Conservation (phyloP, 1,284 basidiomycete genomes). For the Phellinidium pouzarii region DNA sequence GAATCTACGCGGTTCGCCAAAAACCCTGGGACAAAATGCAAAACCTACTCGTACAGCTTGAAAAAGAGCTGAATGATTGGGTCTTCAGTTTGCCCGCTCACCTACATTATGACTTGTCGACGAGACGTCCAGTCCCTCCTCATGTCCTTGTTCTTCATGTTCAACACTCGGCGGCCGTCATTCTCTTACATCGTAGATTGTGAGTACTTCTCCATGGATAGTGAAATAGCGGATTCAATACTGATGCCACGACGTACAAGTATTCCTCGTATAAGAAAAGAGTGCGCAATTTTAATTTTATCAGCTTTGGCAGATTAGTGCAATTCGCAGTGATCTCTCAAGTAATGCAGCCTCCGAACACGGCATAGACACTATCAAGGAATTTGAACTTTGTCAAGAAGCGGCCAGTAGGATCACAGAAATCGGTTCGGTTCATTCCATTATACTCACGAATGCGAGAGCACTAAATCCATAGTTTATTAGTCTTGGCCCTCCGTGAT, state of each 20-base stretch:
- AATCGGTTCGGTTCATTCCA: conserved; percentile 40
- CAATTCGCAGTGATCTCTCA: background rate
- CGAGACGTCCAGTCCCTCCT: conserved; percentile 44
- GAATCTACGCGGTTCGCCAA: conserved; percentile 67
- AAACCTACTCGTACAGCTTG: conserved; percentile 46
- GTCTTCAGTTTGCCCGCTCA: conserved; percentile 62
- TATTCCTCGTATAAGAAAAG: conserved; percentile 12
- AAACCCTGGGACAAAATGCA: conserved; percentile 40
- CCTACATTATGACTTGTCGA: conserved; percentile 52
- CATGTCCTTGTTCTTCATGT: conserved; percentile 69
- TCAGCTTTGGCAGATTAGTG: too few species aligned
- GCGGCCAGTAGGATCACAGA: conserved; percentile 72
- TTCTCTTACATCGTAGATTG: conserved; percentile 78
- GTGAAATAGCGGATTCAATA: background rate
- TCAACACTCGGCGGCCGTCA: conserved; percentile 71
- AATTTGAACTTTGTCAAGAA: conserved; percentile 70
- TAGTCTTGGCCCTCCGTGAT: conserved; percentile 1
- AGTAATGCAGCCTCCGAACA: conserved; percentile 19
- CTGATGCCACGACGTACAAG: background rate
- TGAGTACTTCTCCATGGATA: conserved; percentile 34
- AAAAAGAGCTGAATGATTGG: conserved; percentile 72
- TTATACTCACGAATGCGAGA: background rate
- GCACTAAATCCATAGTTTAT: background rate
- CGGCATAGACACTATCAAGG: conserved; percentile 33
- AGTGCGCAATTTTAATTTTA: background rate